A percentile compares a stretch with the other conserved stretches of the same genome.
These are phyloP conservation scores for Arachis hypogaea DNA, from an alignment of 306 rosid species.

Conservation along the genomic window DNA sequence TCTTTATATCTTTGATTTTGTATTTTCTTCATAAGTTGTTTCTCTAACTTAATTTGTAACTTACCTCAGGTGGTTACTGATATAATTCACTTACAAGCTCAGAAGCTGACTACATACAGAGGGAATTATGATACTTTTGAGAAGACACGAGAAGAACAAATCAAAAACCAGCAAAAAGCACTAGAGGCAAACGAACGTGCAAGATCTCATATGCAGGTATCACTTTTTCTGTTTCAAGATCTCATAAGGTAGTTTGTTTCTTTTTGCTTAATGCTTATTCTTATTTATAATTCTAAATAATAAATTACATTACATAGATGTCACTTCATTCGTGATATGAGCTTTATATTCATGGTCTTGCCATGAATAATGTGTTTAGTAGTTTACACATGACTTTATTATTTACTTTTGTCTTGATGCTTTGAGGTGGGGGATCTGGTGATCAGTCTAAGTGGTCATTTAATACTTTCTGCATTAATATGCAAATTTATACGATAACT, in stretches of 20 bases:
- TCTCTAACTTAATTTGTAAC: constrained; percentile 34
- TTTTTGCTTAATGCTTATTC: not conserved
- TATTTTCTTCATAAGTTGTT: not conserved
- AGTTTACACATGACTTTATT: not conserved
- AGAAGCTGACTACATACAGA: constrained; percentile 71
- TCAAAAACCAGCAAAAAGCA: constrained; percentile 93
- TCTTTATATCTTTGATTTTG: constrained; percentile 22
- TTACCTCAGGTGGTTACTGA: constrained; percentile 85
- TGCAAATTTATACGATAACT: not conserved
- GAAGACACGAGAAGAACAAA: constrained; percentile 82
- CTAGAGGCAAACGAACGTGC: constrained; percentile 87
- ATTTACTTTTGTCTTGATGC: constrained; percentile 1
- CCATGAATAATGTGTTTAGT: not conserved
- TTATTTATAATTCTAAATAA: constrained; percentile 6
- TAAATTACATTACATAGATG: not conserved
- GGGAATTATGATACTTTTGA: constrained; percentile 95
- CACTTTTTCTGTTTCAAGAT: constrained; percentile 3
- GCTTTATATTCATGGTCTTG: constrained; percentile 18
- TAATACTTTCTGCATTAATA: constrained; percentile 13
- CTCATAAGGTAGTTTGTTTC: constrained; percentile 14
- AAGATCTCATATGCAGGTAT: constrained; percentile 95
- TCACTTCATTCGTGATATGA: constrained; percentile 24
- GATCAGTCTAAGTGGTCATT: not conserved
- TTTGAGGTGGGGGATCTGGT: constrained; percentile 11
- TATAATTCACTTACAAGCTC: constrained; percentile 86